These are phyloP conservation scores for Oryza brachyantha DNA, from an alignment of 176 grass and related monocot genomes.

Conservation along the genomic window DNA sequence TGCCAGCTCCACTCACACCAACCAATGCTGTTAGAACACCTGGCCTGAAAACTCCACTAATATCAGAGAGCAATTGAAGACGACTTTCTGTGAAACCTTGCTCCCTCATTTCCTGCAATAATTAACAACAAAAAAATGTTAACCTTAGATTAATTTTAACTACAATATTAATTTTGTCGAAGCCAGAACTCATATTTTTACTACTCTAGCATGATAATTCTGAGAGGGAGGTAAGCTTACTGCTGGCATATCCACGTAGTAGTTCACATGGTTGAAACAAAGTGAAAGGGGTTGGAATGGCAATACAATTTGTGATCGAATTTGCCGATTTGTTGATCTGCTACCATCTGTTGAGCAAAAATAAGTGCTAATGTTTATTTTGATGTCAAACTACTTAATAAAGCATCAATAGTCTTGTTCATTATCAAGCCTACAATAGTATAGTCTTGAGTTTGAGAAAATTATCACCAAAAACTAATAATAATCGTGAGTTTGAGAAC, in stretches of 20 bases:
- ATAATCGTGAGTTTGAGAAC: not conserved
- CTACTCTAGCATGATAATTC: not conserved
- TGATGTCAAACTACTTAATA: not conserved
- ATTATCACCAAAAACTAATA: not conserved
- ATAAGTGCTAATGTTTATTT: not conserved
- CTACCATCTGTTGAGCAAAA: conserved; percentile 17
- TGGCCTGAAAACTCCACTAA: conserved; percentile 85
- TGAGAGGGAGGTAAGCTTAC: conserved; percentile 45
- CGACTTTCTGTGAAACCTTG: conserved; percentile 74
- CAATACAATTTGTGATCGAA: conserved; percentile 45
- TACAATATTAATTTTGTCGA: not conserved
- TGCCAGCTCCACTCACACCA: conserved; percentile 92
- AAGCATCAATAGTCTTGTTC: not conserved
- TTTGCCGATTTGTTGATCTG: conserved; percentile 3
- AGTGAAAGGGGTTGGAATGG: conserved; percentile 89
- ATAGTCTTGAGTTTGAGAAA: not conserved
- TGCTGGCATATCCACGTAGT: conserved; percentile 82
- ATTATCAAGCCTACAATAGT: conserved; percentile 1
- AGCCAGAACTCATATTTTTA: not conserved
- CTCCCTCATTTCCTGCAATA: conserved; percentile 81
- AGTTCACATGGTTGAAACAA: conserved; percentile 79
- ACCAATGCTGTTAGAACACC: conserved; percentile 84
- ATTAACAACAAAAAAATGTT: not conserved
- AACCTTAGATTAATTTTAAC: not conserved
- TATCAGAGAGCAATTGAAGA: conserved; percentile 67